Conservation (phyloP, 2,329 filamentous ascomycete species). For the Paracamarosporium sp. region DNA sequence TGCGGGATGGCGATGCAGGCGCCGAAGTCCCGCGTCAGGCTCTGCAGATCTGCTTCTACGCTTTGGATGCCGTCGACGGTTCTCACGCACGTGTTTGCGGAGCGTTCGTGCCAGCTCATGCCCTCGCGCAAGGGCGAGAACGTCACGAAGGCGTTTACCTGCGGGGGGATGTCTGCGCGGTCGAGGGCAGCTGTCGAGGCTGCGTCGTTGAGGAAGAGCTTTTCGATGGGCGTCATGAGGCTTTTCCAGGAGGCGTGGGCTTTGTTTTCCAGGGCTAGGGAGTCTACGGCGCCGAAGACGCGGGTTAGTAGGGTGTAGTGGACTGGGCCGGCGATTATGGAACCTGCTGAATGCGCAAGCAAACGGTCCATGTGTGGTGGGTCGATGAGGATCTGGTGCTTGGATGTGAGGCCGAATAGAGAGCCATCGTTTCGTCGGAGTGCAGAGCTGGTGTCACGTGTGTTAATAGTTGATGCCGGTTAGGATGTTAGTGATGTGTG, state of each 20-base stretch:
- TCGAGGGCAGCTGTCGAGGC: neutral
- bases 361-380: neutral
- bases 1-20: constrained; percentile 1
- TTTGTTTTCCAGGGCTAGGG: neutral
- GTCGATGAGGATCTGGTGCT: neutral
- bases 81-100: neutral
- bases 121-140: neutral
- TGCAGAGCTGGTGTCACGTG: neutral
- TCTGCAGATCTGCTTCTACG: neutral
- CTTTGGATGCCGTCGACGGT: neutral
- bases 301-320: neutral
- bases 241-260: neutral
- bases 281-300: neutral
- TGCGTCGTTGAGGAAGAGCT: neutral
- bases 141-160: neutral
- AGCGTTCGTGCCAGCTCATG: neutral
- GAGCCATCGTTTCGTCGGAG: neutral
- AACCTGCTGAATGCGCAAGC: neutral
- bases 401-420: neutral
- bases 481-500: neutral
- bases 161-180: neutral
- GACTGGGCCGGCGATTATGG: neutral
- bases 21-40: neutral
- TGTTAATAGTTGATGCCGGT: neutral
- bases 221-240: neutral